These are phyloP conservation scores for Cornus florida DNA, from an alignment of 148 eudicot species.

Conservation along the genomic window DNA sequence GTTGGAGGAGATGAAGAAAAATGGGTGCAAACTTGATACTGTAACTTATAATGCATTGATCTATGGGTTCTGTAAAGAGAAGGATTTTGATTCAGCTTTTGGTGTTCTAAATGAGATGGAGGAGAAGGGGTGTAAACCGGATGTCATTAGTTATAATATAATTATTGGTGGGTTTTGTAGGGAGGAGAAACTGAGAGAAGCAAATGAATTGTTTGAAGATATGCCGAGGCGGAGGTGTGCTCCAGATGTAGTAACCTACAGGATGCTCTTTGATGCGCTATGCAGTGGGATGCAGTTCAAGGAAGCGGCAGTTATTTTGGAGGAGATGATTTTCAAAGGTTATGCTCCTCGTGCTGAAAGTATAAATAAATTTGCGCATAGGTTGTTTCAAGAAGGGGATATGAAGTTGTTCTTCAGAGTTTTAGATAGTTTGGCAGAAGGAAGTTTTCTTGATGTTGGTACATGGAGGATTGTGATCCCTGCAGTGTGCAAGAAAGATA, in stretches of 20 bases:
- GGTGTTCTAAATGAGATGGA: conserved; percentile 50
- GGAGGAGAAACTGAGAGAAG: conserved; percentile 44
- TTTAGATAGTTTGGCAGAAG: conserved; percentile 41
- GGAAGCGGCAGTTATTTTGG: conserved; percentile 62
- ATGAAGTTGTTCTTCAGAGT: conserved; percentile 35
- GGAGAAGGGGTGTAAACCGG: conserved; percentile 45
- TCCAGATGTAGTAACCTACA: conserved; percentile 69
- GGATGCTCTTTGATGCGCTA: conserved; percentile 59
- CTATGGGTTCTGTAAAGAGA: conserved; percentile 50
- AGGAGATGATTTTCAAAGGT: conserved; percentile 82
- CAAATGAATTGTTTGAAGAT: conserved; percentile 55
- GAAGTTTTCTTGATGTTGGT: conserved; percentile 40
- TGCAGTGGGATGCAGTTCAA: conserved; percentile 37
- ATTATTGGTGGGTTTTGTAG: conserved; percentile 48
- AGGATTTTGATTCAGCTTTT: conserved; percentile 55
- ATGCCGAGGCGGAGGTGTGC: conserved; percentile 67
- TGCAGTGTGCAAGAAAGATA: conserved; percentile 23
- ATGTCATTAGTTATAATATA: conserved; percentile 57
- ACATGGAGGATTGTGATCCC: conserved; percentile 53
- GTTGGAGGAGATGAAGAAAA: conserved; percentile 56
- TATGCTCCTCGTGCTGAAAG: conserved; percentile 48
- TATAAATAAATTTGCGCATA: conserved; percentile 32
- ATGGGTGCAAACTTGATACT: conserved; percentile 45
- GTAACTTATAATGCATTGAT: conserved; percentile 66
- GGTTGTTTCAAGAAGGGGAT: conserved; percentile 36